Evolutionary conservation across 495 filamentous ascomycete species (phyloP), one percentile per base, ranked within the genome.

Genomic region (Neurospora africana): DNA sequence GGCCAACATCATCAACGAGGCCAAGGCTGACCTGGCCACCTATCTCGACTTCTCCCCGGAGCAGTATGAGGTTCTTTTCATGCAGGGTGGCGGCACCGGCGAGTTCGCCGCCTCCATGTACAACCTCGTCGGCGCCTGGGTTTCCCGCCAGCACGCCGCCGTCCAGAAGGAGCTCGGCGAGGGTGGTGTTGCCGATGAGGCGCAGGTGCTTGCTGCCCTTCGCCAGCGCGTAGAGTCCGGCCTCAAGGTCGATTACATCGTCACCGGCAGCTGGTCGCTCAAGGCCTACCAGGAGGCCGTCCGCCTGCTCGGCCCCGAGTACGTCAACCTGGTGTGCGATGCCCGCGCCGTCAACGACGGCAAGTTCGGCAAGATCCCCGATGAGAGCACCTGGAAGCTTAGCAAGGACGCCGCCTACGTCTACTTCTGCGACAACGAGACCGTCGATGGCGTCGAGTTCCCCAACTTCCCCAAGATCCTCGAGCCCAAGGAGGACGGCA

Each of bases 341-440:
- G 83, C 91, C 8, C 86, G 91, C 43, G 87, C 88, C 71, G 79
- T 79, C 71, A 93, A 92, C 75, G 85, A 86, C 73, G 93, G 92
- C n/a, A 97, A 96, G 81, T 98, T 97, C 74, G 92, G 93, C 27
- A 88, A 82, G 72, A 97, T 98, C 58, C 90, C 95, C 0, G 83
- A 88, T 11, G 90, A 93, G 80, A 85, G 85, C 70, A 86, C 85
- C 15, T 98, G 94, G 95, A 90, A 85, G 13, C 84, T 96, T 72
- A 93, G 89, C 69, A 86, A 88, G 30, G 86, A 87, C 35, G 87
- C 91, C n/a, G 91, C 93, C 1, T 86, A 94, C 78, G 90, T 94
- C 7, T 98, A 98, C 82, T 93, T 89, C 77, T 98, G 95, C 81
- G 93, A 95, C 80, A 98, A 98, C 74, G 95, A 98, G 85, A 95